phyloP scores from a whole-genome alignment of 768 basidiomycete genomes.

The Russula vinacea region DNA sequence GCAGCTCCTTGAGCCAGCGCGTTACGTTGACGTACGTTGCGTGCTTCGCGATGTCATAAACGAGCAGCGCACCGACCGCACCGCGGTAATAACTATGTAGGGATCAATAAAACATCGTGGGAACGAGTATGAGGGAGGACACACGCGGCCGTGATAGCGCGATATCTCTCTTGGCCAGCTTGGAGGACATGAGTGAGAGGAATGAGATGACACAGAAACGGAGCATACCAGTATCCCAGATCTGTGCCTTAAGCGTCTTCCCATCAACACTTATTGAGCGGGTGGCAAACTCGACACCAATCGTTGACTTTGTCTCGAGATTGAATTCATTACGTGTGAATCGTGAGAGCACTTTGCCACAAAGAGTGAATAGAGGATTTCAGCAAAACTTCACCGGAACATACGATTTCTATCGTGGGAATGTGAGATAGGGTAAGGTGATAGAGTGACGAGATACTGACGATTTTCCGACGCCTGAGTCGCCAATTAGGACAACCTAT shows the following conservation, averaged over 20 bases:
- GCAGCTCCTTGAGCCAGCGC: conserved; percentile 95
- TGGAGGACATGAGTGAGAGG: conserved; percentile 15
- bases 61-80: conserved; percentile 87
- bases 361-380: conserved; percentile 20
- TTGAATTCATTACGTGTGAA: conserved; percentile 99
- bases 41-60: conserved; percentile 93
- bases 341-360: conserved; percentile 94
- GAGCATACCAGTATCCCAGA: conserved; percentile 94
- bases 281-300: conserved; percentile 98
- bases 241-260: conserved; percentile 96
- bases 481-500: conserved; percentile 97
- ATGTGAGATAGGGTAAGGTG: conserved; percentile 12
- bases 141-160: conserved; percentile 95
- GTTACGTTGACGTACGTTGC: conserved; percentile 92
- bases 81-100: conserved; percentile 88
- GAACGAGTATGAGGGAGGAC: conserved; percentile 35
- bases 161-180: conserved; percentile 97
- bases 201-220: background rate
- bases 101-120: background rate
- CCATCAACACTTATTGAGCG: conserved; percentile 92
- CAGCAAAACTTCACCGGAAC: conserved; percentile 32
- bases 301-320: conserved; percentile 97
- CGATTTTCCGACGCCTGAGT: conserved; percentile 99
- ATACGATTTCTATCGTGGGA: conserved; percentile 55
- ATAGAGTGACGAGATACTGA: conserved; percentile 48